A percentile compares a stretch with the other conserved stretches of the same genome.
Conservation (phyloP, 345 rosid genomes). For the Sonneratia alba region DNA sequence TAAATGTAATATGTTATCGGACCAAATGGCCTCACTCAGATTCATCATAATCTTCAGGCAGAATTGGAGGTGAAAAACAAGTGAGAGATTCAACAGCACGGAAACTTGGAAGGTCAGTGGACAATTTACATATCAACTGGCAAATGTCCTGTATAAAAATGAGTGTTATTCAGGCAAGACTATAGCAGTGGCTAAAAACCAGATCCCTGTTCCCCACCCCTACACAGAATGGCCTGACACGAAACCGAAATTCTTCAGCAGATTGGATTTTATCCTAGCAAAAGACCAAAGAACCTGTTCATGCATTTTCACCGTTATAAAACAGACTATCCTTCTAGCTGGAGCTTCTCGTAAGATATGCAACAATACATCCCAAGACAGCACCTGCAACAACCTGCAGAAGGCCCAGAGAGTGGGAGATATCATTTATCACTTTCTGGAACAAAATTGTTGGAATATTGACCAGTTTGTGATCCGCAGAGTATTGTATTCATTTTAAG, state of each 20-base stretch:
- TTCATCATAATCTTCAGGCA: too few species aligned
- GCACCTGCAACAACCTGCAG: conserved; percentile 54
- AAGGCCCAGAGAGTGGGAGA: not conserved
- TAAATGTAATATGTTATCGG: too few species aligned
- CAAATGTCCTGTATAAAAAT: not conserved
- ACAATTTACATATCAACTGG: not conserved
- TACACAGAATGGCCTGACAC: not conserved
- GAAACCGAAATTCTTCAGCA: not conserved
- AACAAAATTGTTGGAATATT: not conserved
- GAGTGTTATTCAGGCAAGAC: not conserved
- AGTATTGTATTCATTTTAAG: not conserved
- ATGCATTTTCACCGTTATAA: not conserved
- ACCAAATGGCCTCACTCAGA: too few species aligned
- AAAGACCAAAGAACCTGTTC: not conserved
- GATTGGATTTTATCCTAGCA: not conserved
- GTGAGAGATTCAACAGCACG: too few species aligned
- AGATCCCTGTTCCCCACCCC: not conserved
- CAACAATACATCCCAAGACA: conserved; percentile 35
- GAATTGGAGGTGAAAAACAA: too few species aligned
- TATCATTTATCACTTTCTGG: not conserved
- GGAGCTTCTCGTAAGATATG: conserved; percentile 33
- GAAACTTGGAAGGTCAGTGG: too few species aligned
- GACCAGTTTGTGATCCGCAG: not conserved
- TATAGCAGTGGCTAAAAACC: not conserved
- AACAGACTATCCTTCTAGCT: conserved; percentile 8